These are phyloP conservation scores for Paxillus ammoniavirescens DNA, from an alignment of 768 basidiomycete genomes.

Conservation along the genomic window DNA sequence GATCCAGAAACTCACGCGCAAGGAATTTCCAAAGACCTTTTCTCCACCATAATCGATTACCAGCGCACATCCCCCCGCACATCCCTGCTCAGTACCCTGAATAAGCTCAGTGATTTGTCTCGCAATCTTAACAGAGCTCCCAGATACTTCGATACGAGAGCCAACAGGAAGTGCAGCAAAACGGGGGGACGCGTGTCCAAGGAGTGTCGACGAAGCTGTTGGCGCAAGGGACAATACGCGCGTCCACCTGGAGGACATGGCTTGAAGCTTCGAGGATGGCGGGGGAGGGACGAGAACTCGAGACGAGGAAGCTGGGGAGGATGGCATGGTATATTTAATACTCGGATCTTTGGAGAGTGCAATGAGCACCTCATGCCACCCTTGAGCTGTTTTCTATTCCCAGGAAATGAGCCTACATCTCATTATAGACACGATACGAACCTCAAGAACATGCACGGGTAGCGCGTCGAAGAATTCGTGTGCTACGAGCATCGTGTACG, in stretches of 20 bases:
- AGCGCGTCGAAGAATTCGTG: constrained; percentile 99
- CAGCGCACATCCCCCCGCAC: constrained; percentile 58
- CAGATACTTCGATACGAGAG: constrained; percentile 78
- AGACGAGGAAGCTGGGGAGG: constrained; percentile 11
- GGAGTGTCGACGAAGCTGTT: constrained; percentile 50
- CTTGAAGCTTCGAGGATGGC: constrained; percentile 4
- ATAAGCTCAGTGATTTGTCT: constrained; percentile 67
- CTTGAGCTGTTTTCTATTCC: constrained; percentile 66
- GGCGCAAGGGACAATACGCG: constrained; percentile 65
- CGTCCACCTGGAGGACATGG: constrained; percentile 44
- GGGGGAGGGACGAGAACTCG: constrained; percentile 6
- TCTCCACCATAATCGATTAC: constrained; percentile 89
- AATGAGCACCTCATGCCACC: constrained; percentile 87
- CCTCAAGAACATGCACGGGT: constrained; percentile 88
- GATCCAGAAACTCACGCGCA: constrained; percentile 61
- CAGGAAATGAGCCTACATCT: not conserved
- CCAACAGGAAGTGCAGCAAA: constrained; percentile 70
- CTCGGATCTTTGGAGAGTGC: constrained; percentile 43
- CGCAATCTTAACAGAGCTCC: constrained; percentile 65
- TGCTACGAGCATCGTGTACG: constrained; percentile 84
- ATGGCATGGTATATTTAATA: constrained; percentile 25
- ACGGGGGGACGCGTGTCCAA: constrained; percentile 64
- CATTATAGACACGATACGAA: constrained; percentile 29
- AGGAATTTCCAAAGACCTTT: constrained; percentile 65
- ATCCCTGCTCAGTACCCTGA: constrained; percentile 6